A percentile compares a stretch with the other conserved stretches of the same genome.
Conservation (phyloP, 2,329 filamentous ascomycete species). For the Diaporthe destruens region DNA sequence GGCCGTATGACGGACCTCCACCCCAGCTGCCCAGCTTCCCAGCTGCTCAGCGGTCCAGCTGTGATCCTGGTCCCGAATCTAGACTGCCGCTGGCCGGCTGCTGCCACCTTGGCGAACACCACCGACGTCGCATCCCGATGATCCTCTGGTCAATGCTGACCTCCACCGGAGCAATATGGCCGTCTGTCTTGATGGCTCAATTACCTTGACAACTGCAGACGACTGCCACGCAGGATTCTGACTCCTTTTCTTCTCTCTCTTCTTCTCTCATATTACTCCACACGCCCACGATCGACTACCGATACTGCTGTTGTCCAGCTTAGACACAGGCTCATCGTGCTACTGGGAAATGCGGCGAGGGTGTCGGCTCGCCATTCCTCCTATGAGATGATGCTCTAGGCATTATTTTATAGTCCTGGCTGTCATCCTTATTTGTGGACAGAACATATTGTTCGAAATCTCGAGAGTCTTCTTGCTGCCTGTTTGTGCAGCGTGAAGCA, state of each 20-base stretch:
- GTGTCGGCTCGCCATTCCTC: slow-evolving; percentile 1
- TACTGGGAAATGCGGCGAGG: background rate
- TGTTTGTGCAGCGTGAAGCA: no score
- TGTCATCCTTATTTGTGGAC: background rate
- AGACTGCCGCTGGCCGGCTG: slow-evolving; percentile 1
- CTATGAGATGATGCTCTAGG: background rate
- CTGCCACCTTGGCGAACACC: slow-evolving; percentile 30
- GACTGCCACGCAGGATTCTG: background rate
- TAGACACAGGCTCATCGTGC: background rate
- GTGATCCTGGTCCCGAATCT: slow-evolving; percentile 7
- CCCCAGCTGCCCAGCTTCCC: slow-evolving; percentile 30
- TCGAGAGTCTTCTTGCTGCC: background rate
- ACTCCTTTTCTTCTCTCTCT: no score
- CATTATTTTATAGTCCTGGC: background rate
- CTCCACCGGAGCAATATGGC: background rate
- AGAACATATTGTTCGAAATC: background rate
- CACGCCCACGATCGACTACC: background rate
- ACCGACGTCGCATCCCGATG: background rate
- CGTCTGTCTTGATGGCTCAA: background rate
- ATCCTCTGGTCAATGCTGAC: background rate
- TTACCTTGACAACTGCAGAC: background rate
- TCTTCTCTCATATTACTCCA: no score
- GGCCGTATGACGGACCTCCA: no score
- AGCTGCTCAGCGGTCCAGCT: slow-evolving; percentile 34
- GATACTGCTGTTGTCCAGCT: background rate